Evolutionary conservation across 2,329 filamentous ascomycete genomes (phyloP).

Genomic region (Dothideomycetidae sp.): DNA sequence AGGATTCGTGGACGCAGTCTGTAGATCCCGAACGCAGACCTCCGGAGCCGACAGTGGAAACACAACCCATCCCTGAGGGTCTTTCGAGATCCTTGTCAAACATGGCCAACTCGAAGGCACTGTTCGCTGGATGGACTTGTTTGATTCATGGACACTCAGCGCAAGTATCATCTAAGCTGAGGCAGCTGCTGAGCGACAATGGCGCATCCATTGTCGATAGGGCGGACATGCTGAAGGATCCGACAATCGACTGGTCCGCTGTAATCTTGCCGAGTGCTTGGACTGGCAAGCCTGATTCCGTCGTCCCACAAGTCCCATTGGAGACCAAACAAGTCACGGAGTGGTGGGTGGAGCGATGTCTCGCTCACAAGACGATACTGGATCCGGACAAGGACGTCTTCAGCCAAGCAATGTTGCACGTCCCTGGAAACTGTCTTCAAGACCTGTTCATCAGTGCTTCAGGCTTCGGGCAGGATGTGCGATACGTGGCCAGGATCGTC

Average conservation of each 20-base stretch:
- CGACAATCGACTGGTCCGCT: slow-evolving; percentile 16
- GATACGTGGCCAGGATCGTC: slow-evolving; percentile 68
- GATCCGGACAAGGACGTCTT: slow-evolving; percentile 56
- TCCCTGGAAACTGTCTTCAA: slow-evolving; percentile 37
- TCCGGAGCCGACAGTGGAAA: slow-evolving; percentile 5
- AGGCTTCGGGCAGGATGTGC: slow-evolving; percentile 72
- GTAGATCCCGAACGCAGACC: slow-evolving; percentile 6
- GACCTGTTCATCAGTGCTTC: slow-evolving; percentile 64
- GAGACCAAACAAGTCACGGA: slow-evolving; percentile 52
- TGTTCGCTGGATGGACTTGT: slow-evolving; percentile 19
- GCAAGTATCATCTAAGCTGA: slow-evolving; percentile 1
- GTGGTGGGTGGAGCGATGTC: slow-evolving; percentile 83
- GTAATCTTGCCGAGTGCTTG: slow-evolving; percentile 24
- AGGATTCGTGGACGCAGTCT: slow-evolving; percentile 15
- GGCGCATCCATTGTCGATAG: slow-evolving; percentile 19
- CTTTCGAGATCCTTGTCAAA: neutral
- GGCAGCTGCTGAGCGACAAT: slow-evolving; percentile 13
- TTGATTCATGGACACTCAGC: slow-evolving; percentile 7
- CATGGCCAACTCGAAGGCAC: slow-evolving; percentile 12
- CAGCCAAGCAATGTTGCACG: slow-evolving; percentile 51
- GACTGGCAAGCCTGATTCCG: slow-evolving; percentile 16
- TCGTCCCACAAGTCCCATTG: slow-evolving; percentile 16
- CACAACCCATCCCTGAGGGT: slow-evolving; percentile 3
- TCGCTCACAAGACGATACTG: slow-evolving; percentile 60
- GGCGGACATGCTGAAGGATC: slow-evolving; percentile 14